A percentile compares a stretch with the other conserved stretches of the same genome.
These are phyloP conservation scores for Cladosporium sp. DNA, from an alignment of 2,329 filamentous ascomycete genomes.

Conservation along the genomic window DNA sequence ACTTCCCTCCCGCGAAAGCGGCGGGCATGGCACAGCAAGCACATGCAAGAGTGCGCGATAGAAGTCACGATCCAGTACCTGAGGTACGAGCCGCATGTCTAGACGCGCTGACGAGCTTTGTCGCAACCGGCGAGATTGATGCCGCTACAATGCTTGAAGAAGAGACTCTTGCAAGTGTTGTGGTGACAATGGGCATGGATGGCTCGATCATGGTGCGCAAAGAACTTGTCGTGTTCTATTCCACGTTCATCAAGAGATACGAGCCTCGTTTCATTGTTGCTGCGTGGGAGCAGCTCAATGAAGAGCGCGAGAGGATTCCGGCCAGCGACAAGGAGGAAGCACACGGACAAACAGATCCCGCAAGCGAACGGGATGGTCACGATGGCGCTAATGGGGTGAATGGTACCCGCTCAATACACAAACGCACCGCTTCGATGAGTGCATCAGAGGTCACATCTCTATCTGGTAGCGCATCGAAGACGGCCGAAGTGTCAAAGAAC, in stretches of 20 bases:
- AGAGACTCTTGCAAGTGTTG: conserved; percentile 81
- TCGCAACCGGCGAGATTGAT: conserved; percentile 63
- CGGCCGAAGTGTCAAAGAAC: conserved; percentile 61
- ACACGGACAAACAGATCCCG: conserved; percentile 5
- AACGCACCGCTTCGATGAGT: conserved; percentile 47
- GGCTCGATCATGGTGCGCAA: conserved; percentile 92
- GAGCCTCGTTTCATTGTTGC: conserved; percentile 88
- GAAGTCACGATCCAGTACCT: conserved; percentile 80
- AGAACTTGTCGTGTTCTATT: conserved; percentile 90
- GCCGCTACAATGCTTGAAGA: conserved; percentile 45
- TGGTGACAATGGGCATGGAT: conserved; percentile 88
- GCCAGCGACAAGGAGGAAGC: conserved; percentile 19
- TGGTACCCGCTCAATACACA: conserved; percentile 13
- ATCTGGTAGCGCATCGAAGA: conserved; percentile 39
- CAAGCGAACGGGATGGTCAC: conserved; percentile 6
- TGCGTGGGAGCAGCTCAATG: conserved; percentile 82
- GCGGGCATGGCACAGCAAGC: conserved; percentile 86
- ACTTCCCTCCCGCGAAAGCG: conserved; percentile 92
- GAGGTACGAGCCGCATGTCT: conserved; percentile 93
- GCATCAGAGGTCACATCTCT: conserved; percentile 37
- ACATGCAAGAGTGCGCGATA: conserved; percentile 71
- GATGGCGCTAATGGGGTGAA: conserved; percentile 13
- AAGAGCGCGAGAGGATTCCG: conserved; percentile 52
- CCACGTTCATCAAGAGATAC: conserved; percentile 83
- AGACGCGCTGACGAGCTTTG: conserved; percentile 87